phyloP scores from a whole-genome alignment of 1,284 basidiomycete species.

The Fomitopsis betulina region DNA sequence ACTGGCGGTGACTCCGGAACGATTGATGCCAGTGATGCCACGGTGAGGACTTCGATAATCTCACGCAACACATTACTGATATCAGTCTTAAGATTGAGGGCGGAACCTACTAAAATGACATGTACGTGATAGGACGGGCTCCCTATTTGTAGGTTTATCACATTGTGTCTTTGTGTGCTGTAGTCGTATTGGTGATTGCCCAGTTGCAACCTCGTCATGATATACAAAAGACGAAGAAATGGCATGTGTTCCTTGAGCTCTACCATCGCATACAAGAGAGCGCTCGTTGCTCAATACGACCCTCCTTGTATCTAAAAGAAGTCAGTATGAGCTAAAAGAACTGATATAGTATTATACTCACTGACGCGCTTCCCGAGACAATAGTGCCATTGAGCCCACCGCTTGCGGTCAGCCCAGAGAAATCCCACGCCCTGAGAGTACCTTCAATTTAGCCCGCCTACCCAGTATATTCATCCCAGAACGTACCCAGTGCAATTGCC shows the following conservation, averaged over 20 bases:
- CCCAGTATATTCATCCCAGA: no score
- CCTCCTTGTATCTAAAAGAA: neutral
- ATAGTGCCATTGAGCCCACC: neutral
- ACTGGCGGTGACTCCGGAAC: slow-evolving; percentile 39
- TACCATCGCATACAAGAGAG: no score
- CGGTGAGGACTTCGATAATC: neutral
- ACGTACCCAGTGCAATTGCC: neutral
- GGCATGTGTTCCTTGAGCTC: no score
- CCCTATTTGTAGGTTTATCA: no score
- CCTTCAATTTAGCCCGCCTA: neutral
- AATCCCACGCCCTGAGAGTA: neutral
- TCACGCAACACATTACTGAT: neutral
- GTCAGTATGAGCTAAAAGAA: neutral
- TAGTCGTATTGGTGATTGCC: no score
- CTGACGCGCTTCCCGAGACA: neutral
- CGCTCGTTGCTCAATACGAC: neutral
- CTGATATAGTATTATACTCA: neutral
- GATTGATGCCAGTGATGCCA: slow-evolving; percentile 2
- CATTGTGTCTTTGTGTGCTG: no score
- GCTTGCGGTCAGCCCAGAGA: neutral
- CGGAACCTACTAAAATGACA: neutral
- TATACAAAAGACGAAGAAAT: no score
- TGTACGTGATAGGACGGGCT: neutral
- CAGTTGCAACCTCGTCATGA: no score
- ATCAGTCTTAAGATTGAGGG: neutral